Percentiles rank a stretch among this genome's conserved stretches.
Conservation (phyloP, 2,329 filamentous ascomycete species). For the Aspergillus japonicus region DNA sequence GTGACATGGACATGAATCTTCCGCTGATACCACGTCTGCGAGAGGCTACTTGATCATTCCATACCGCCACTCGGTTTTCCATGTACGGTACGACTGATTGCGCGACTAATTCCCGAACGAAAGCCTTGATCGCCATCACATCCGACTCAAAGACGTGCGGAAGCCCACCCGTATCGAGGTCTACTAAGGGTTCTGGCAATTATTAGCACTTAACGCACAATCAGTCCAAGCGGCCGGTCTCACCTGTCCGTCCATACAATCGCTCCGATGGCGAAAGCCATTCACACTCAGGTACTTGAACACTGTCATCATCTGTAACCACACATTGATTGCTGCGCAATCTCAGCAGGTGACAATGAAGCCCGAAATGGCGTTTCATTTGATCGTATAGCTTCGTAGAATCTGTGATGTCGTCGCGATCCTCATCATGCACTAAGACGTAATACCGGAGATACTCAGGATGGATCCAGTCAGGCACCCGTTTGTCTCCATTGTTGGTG, state of each 20-base stretch:
- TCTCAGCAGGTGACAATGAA: constrained; percentile 89
- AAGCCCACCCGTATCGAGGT: constrained; percentile 65
- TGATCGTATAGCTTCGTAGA: constrained; percentile 91
- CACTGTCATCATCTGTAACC: constrained; percentile 86
- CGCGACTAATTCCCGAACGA: constrained; percentile 90
- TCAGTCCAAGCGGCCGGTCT: constrained; percentile 7
- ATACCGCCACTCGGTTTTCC: constrained; percentile 85
- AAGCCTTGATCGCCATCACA: constrained; percentile 79
- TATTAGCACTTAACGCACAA: constrained; percentile 7
- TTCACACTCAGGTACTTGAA: constrained; percentile 74
- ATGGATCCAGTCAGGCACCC: constrained; percentile 80
- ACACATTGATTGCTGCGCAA: constrained; percentile 81
- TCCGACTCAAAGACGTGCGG: constrained; percentile 91
- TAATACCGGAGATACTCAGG: constrained; percentile 94
- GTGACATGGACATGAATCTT: constrained; percentile 90
- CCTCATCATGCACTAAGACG: constrained; percentile 93
- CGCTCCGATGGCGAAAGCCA: constrained; percentile 91
- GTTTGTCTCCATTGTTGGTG: constrained; percentile 73
- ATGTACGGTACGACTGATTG: constrained; percentile 94
- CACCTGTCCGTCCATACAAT: constrained; percentile 64
- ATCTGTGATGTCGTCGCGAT: constrained; percentile 85
- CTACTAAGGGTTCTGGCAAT: constrained; percentile 42
- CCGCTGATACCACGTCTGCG: constrained; percentile 83
- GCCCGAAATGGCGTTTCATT: constrained; percentile 97
- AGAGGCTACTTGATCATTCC: constrained; percentile 97